Percentiles rank a stretch among this genome's conserved stretches.
Conservation (phyloP, 305 asterid genomes). For the Ajuga reptans region DNA sequence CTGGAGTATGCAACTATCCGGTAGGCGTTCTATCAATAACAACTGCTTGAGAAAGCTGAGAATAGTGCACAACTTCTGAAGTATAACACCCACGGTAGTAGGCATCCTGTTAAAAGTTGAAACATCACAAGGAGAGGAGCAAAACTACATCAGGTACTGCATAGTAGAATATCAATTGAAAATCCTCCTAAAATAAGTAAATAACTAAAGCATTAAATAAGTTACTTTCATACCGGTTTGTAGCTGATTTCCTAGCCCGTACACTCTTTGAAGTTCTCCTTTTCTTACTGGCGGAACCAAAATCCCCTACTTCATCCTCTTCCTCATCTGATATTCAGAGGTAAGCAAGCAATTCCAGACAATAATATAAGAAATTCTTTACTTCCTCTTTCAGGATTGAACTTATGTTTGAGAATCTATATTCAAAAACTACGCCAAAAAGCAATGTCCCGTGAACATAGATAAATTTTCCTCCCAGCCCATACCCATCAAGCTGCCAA, state of each 20-base stretch:
- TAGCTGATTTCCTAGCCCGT: constrained; percentile 56
- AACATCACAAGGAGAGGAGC: constrained; percentile 17
- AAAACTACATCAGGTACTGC: constrained; percentile 10
- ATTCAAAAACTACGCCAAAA: constrained; percentile 5
- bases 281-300: constrained; percentile 76
- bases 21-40: constrained; percentile 73
- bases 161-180: neutral
- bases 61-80: constrained; percentile 92
- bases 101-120: constrained; percentile 49
- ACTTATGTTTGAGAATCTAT: constrained; percentile 3
- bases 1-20: constrained; percentile 94
- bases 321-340: constrained; percentile 53
- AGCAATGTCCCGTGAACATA: constrained; percentile 15
- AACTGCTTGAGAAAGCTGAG: constrained; percentile 80
- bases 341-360: constrained; percentile 16
- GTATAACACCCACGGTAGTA: constrained; percentile 58
- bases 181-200: neutral
- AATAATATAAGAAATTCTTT: constrained; percentile 10
- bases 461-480: constrained; percentile 11
- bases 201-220: constrained; percentile 4
- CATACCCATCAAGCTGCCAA: constrained; percentile 8
- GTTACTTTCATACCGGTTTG: constrained; percentile 45
- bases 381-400: constrained; percentile 18
- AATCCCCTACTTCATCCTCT: constrained; percentile 68
- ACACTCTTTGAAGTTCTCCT: constrained; percentile 63